Evolutionary conservation across 768 basidiomycete genomes (phyloP).

Genomic region (Trametes maxima): DNA sequence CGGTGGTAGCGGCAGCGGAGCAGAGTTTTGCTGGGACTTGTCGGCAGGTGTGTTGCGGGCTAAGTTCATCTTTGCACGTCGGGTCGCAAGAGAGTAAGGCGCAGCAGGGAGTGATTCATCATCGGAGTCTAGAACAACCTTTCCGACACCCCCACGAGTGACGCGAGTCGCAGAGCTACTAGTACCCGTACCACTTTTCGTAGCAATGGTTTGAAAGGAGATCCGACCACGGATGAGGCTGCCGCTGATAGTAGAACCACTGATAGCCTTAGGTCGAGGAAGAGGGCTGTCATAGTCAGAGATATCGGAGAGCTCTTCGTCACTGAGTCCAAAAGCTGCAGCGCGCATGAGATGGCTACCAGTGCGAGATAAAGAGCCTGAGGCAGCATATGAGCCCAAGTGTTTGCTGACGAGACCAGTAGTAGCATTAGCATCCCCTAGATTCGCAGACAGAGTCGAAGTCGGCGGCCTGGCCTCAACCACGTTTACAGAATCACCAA

Average conservation of each 20-base stretch:
- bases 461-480: background rate
- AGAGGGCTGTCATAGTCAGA: conserved; percentile 19
- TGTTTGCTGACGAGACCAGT: background rate
- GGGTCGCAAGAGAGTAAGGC: background rate
- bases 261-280: conserved; percentile 4
- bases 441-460: background rate
- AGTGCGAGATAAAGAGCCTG: conserved; percentile 25
- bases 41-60: conserved; percentile 2
- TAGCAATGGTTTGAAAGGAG: conserved; percentile 6
- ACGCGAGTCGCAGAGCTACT: conserved; percentile 7
- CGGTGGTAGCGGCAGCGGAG: background rate
- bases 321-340: conserved; percentile 26
- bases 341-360: conserved; percentile 24
- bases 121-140: conserved; percentile 27
- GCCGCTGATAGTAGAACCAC: background rate
- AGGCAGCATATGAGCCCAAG: too few relatives aligned
- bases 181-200: background rate
- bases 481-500: too few relatives aligned
- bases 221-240: conserved; percentile 12
- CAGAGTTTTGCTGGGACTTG: background rate
- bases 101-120: conserved; percentile 16
- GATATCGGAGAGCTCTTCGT: conserved; percentile 32
- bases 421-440: too few relatives aligned
- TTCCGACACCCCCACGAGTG: conserved; percentile 6
- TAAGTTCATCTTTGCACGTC: background rate